Base-by-base conservation (phyloP, 495 filamentous ascomycete species). In the Aspergillus ellipticus region DNA sequence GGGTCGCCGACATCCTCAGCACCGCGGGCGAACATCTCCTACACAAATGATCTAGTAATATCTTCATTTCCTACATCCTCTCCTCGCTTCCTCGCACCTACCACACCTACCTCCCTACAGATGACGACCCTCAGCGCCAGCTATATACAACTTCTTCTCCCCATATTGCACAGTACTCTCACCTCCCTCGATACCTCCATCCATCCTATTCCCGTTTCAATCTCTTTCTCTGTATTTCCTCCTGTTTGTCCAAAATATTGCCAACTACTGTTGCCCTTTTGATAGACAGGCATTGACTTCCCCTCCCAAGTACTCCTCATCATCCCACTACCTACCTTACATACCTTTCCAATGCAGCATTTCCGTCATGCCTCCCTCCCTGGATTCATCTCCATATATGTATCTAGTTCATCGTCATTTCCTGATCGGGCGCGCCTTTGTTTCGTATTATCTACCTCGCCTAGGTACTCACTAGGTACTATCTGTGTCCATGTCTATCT, bases 1-100 rank as follows among this genome's bases (percentile, higher is more conserved):
- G 85, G 62, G 84, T 89, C 8, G 88, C 93, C 9, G 70, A 68
- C 11, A 85, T 87, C 49, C 76, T 97, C 52, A 76, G 72, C 47
- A 63, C 72, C 42, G 94, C 94, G 16, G 85, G 82, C 46, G 78
- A 81, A 58, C 82, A 76, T 62, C 72, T 89, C 42, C 54, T 79
- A 52, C 66, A 71, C 53, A 74, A 69, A 57, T 70, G n/a, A 15
- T 39, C 35, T 39, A 10, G 13, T 26, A 19, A 46, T 22, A 46
- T 16, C 11, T 28, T 17, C 35, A 33, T 47, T 33, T 28, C 7
- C 19, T 42, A 1, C 21, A n/a, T 31, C 13, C 26, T n/a, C 17
- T 7, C 19, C 17, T 28, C 24, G 3, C 33, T 33, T 19, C 22
- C 16, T 41, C 7, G 29, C 8, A 41, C 35, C 8, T 19, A 8